A percentile compares a stretch with the other conserved stretches of the same genome.
These are phyloP conservation scores for Calonectria ilicicola DNA, from an alignment of 2,329 filamentous ascomycete species.

Conservation along the genomic window DNA sequence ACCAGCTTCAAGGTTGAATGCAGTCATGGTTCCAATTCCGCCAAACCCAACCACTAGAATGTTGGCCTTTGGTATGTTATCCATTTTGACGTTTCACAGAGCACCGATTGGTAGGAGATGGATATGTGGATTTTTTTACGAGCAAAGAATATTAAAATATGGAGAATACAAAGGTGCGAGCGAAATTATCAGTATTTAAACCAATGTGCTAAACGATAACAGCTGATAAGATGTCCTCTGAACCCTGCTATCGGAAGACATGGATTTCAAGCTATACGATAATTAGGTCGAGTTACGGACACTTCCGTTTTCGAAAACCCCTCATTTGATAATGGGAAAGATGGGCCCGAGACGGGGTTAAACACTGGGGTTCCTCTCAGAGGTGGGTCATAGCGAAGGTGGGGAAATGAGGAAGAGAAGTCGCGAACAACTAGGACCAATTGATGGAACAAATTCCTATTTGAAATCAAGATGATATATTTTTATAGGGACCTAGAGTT, in stretches of 20 bases:
- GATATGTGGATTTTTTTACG: too few relatives aligned
- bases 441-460: too few relatives aligned
- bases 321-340: neutral
- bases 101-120: neutral
- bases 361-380: neutral
- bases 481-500: too few relatives aligned
- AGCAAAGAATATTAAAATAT: too few relatives aligned
- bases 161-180: neutral
- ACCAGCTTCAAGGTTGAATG: neutral
- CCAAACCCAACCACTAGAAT: constrained; percentile 1
- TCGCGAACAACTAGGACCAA: too few relatives aligned
- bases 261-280: neutral
- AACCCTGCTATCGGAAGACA: neutral
- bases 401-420: too few relatives aligned
- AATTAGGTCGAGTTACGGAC: neutral
- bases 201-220: neutral
- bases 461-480: too few relatives aligned
- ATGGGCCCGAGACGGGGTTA: neutral
- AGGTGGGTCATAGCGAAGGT: neutral
- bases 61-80: neutral
- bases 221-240: neutral
- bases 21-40: neutral
- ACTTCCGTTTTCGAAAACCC: neutral
- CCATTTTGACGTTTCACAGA: neutral
- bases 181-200: neutral